phyloP scores from a whole-genome alignment of 2,329 filamentous ascomycete species.

The Calonectria honghensis region DNA sequence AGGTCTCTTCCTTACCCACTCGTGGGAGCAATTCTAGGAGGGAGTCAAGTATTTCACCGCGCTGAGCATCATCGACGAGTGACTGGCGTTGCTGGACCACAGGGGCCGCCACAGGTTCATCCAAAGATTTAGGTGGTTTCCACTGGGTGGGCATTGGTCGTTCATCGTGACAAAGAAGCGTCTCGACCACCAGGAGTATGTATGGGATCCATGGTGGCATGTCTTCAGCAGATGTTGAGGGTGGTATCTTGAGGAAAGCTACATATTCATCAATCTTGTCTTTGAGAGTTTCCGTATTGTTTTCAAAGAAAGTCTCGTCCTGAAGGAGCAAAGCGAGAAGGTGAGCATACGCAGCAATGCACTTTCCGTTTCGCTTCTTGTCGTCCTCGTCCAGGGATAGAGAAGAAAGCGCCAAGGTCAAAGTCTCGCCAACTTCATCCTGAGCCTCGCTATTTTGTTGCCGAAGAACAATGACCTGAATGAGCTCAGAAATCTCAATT shows the following conservation, averaged over 20 bases:
- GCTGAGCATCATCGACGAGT: conserved; percentile 74
- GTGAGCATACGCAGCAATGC: conserved; percentile 92
- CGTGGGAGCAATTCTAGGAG: conserved; percentile 90
- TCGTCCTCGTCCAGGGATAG: conserved; percentile 77
- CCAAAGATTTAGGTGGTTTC: conserved; percentile 73
- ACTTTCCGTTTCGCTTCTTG: conserved; percentile 77
- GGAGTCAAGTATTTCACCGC: conserved; percentile 82
- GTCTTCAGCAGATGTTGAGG: conserved; percentile 82
- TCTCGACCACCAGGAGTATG: conserved; percentile 91
- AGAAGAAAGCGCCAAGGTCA: conserved; percentile 89
- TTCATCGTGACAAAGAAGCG: conserved; percentile 90
- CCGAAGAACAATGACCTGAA: conserved; percentile 81
- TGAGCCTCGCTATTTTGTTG: conserved; percentile 73
- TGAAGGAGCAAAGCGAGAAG: conserved; percentile 91
- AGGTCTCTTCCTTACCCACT: conserved; percentile 88
- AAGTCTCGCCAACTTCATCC: conserved; percentile 86
- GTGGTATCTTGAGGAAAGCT: conserved; percentile 83
- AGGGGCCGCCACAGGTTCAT: conserved; percentile 70
- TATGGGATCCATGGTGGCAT: conserved; percentile 95
- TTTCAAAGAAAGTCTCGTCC: conserved; percentile 86
- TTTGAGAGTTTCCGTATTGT: conserved; percentile 83
- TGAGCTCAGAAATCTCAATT: conserved; percentile 92
- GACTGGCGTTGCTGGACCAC: conserved; percentile 78
- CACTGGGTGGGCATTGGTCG: conserved; percentile 85
- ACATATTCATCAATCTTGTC: conserved; percentile 86